Percentiles rank a stretch among this genome's conserved stretches.
Conservation (phyloP, 2,329 filamentous ascomycete species). For the Aaosphaeria arxii region DNA sequence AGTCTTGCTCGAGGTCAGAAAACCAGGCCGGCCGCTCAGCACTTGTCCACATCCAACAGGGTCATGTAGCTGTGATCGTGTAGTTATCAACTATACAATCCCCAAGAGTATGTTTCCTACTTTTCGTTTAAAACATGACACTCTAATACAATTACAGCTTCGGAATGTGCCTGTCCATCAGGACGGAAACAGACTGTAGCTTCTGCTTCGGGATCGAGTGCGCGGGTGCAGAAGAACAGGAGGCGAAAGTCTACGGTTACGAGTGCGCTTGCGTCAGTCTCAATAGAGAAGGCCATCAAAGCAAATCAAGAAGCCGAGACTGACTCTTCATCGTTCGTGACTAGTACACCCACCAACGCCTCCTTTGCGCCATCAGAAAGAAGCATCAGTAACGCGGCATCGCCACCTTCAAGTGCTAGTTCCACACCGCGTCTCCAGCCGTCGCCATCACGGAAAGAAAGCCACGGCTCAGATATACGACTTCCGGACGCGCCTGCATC, state of each 20-base stretch:
- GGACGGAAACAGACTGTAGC: slow-evolving; percentile 21
- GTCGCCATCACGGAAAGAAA: slow-evolving; percentile 16
- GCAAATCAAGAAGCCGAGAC: slow-evolving; percentile 27
- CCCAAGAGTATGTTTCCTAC: slow-evolving; percentile 29
- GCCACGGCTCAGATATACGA: slow-evolving; percentile 5
- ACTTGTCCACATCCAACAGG: slow-evolving; percentile 65
- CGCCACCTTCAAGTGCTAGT: slow-evolving; percentile 34
- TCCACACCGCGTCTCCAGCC: slow-evolving; percentile 34
- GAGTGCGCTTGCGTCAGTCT: slow-evolving; percentile 22
- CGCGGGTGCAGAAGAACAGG: slow-evolving; percentile 31
- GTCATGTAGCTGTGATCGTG: slow-evolving; percentile 59
- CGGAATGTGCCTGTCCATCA: slow-evolving; percentile 37
- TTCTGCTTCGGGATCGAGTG: slow-evolving; percentile 14
- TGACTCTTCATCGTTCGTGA: slow-evolving; percentile 27
- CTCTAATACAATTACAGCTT: slow-evolving; percentile 11
- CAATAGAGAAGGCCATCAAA: slow-evolving; percentile 34
- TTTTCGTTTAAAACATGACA: background rate
- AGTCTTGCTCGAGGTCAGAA: slow-evolving; percentile 67
- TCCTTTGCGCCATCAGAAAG: slow-evolving; percentile 16
- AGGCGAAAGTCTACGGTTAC: slow-evolving; percentile 22
- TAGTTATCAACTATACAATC: slow-evolving; percentile 52
- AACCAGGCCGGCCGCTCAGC: slow-evolving; percentile 68
- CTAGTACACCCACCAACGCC: slow-evolving; percentile 26
- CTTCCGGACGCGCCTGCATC: slow-evolving; percentile 1
- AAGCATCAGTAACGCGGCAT: slow-evolving; percentile 30